Percentiles rank a stretch among this genome's conserved stretches.
Conservation (phyloP, 23 red algal species). For the Pyropia yezoensis region DNA sequence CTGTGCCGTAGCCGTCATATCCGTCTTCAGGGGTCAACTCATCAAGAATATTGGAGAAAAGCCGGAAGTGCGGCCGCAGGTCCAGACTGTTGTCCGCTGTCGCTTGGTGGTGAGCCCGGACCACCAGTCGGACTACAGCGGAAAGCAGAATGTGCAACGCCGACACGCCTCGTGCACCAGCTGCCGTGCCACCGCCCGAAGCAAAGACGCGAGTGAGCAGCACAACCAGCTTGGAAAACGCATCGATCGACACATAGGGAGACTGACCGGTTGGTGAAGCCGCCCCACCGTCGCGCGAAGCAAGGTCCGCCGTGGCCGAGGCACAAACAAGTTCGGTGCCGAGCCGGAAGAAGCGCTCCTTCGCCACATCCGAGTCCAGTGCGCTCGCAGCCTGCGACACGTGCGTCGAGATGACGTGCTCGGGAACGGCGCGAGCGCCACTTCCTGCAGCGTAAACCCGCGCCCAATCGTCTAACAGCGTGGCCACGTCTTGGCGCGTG, state of each 20-base stretch:
- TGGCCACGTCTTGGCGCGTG: slow-evolving; percentile 17
- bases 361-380: slow-evolving; percentile 15
- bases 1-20: no score
- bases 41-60: slow-evolving; percentile 39
- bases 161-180: no score
- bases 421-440: slow-evolving; percentile 11
- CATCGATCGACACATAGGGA: neutral
- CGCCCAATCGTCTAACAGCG: slow-evolving; percentile 42
- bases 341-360: slow-evolving; percentile 31
- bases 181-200: no score
- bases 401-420: slow-evolving; percentile 21
- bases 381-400: slow-evolving; percentile 9
- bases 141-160: no score
- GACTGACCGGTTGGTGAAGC: neutral
- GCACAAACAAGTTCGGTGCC: slow-evolving; percentile 34
- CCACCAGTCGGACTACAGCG: no score
- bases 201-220: no score
- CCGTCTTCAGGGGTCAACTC: slow-evolving; percentile 1
- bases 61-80: slow-evolving; percentile 45
- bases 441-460: slow-evolving; percentile 22
- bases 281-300: slow-evolving; percentile 1
- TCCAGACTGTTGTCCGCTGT: neutral
- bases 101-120: no score
- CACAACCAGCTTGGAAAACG: neutral
- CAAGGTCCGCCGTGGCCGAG: slow-evolving; percentile 10